These are phyloP conservation scores for Ogataea chonburiensis DNA, from an alignment of 805 yeast genomes.

Conservation along the genomic window DNA sequence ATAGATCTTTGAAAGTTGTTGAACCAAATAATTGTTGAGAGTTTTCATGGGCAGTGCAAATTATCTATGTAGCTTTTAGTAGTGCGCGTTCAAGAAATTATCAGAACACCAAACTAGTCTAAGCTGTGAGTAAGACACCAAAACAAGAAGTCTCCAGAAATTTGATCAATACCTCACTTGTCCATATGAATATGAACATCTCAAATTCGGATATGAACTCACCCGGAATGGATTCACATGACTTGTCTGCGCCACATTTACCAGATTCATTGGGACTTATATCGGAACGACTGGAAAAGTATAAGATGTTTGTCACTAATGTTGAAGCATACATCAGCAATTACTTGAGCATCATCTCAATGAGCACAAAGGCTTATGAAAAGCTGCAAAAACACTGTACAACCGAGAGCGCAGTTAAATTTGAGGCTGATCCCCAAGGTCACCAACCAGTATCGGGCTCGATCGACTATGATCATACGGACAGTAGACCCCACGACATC, in stretches of 20 bases:
- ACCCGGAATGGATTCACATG: too few species aligned
- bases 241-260: too few species aligned
- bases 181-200: too few species aligned
- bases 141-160: too few species aligned
- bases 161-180: too few species aligned
- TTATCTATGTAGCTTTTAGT: not conserved
- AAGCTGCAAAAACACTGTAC: conserved; percentile 23
- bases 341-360: conserved; percentile 24
- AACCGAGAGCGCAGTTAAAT: conserved; percentile 28
- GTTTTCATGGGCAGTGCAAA: not conserved
- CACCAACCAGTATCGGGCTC: conserved; percentile 28
- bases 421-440: conserved; percentile 29
- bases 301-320: conserved; percentile 24
- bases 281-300: conserved; percentile 30
- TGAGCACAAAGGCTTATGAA: conserved; percentile 27
- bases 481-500: conserved; percentile 17
- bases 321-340: conserved; percentile 29
- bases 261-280: too few species aligned
- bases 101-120: too few species aligned
- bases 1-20: conserved; percentile 4
- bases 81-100: too few species aligned
- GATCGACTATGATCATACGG: conserved; percentile 1
- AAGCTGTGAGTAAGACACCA: too few species aligned
- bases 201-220: too few species aligned
- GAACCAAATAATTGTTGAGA: conserved; percentile 14